Base-by-base conservation (phyloP, 495 filamentous ascomycete species). In the Xylaria venustula region DNA sequence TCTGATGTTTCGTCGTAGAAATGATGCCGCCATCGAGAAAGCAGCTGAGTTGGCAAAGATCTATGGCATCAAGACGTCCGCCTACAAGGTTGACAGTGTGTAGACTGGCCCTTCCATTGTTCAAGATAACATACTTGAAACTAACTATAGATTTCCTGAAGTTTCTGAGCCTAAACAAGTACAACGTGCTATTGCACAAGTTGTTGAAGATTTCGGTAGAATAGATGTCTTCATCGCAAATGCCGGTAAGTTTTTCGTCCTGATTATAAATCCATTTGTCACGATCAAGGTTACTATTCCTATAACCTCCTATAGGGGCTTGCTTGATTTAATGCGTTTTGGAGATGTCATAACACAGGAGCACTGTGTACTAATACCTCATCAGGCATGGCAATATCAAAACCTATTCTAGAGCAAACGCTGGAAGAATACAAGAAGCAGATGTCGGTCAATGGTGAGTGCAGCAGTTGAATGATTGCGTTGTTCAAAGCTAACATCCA, bases 81-180 rank as follows among this genome's bases (percentile, higher is more conserved):
- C 84, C 70, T 84, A 85, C 71, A 79, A 77, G 54, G 80, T 86
- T 23, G 84, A 88, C 67, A 54, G 71, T 85, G 2, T 76, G 83
- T 34, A 11, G 4, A 34, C 12, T 28, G 12, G 25, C 26, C 28
- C 4, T 22, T 26, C 28, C 47, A 7, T 34, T 57, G 19, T 25
- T 30, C 20, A 34, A n/a, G 14, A 4, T 20, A 40, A 8, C 6
- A 22, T 30, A n/a, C 12, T 17, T 40, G 1, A 40, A 19, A 28
- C 44, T 58, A 49, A 58, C 19, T 20, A 7, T 15, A 34, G 5
- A 4, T 7, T 17, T 14, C 1, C 14, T 37, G 2, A 9, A 85
- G 81, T 87, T 26, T 82, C 82, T 48, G 77, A 86, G 42, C 76
- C 68, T 1, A 61, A 71, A 15, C 73, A 77, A 4, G 76, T 84